Evolutionary conservation across 345 rosid species (phyloP).

Genomic region (Bretschneidera sinensis): DNA sequence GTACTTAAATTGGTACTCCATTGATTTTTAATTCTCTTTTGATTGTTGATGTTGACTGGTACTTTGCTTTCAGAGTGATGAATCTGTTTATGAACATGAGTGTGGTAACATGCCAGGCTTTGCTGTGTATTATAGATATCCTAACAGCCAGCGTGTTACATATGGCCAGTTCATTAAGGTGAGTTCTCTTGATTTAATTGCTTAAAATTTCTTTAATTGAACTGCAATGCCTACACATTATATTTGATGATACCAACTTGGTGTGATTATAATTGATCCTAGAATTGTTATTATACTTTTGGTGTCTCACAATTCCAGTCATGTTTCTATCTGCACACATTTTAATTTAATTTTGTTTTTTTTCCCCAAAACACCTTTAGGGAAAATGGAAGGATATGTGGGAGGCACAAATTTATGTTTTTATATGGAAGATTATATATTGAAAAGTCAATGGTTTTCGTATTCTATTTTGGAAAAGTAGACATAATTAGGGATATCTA

Average conservation of each 20-base stretch:
- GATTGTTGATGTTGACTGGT: constrained; percentile 17
- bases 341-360: too few relatives aligned
- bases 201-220: constrained; percentile 5
- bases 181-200: constrained; percentile 19
- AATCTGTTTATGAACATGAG: constrained; percentile 88
- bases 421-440: too few relatives aligned
- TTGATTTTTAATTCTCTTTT: constrained; percentile 6
- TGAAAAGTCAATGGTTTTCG: too few relatives aligned
- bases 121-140: constrained; percentile 95
- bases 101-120: constrained; percentile 99
- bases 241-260: background rate
- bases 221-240: background rate
- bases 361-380: too few relatives aligned
- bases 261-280: background rate
- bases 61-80: constrained; percentile 65
- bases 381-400: too few relatives aligned
- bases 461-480: too few relatives aligned
- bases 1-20: background rate
- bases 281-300: background rate
- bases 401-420: too few relatives aligned
- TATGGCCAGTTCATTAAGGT: constrained; percentile 99
- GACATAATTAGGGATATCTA: too few relatives aligned
- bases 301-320: too few relatives aligned
- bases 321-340: too few relatives aligned
- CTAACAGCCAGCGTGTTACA: constrained; percentile 95